Evolutionary conservation across 2,329 filamentous ascomycete species (phyloP).

Genomic region (Emergomyces orientalis): DNA sequence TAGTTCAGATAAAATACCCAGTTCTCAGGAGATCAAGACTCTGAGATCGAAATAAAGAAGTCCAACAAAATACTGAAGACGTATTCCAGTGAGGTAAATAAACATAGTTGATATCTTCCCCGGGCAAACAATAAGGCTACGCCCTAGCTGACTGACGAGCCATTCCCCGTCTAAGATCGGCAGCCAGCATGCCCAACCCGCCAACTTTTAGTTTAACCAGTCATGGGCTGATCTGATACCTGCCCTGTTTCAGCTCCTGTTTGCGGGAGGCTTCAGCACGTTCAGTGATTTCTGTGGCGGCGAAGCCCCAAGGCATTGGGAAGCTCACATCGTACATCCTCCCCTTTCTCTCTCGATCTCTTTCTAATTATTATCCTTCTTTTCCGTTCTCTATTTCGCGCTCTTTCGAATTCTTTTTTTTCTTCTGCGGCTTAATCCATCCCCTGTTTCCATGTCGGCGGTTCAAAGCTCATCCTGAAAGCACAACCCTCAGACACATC

Average conservation of each 20-base stretch:
- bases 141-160: not conserved
- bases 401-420: not conserved
- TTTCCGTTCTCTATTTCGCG: not conserved
- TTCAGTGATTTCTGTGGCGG: not conserved
- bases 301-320: not conserved
- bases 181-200: not conserved
- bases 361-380: not conserved
- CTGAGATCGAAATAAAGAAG: too few species aligned
- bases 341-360: not conserved
- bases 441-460: not conserved
- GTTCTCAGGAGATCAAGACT: too few species aligned
- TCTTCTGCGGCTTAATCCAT: not conserved
- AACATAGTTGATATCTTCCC: not conserved
- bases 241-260: constrained; percentile 1
- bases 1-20: too few species aligned
- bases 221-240: not conserved
- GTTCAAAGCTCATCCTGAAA: not conserved
- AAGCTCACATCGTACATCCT: not conserved
- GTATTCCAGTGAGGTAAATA: too few species aligned
- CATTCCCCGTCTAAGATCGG: not conserved
- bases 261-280: not conserved
- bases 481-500: not conserved
- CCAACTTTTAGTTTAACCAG: not conserved
- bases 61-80: too few species aligned
- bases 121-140: not conserved